Percentiles rank a stretch among this genome's conserved stretches.
Conservation (phyloP, 768 basidiomycete genomes). For the Boletales sp. region DNA sequence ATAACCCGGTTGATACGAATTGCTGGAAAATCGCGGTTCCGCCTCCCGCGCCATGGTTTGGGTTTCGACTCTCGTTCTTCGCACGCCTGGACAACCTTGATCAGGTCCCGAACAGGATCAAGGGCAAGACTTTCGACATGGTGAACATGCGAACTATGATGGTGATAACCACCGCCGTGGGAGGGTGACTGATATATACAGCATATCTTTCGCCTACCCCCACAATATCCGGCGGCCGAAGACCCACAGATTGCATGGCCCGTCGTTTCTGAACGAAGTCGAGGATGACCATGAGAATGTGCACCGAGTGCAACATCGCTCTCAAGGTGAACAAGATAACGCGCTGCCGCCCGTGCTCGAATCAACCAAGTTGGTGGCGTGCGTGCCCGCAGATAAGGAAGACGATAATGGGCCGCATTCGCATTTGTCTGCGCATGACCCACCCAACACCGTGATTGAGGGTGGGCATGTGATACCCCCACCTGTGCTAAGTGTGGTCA, state of each 20-base stretch:
- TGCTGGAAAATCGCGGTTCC: constrained; percentile 2
- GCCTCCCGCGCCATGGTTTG: constrained; percentile 4
- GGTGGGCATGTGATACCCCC: neutral
- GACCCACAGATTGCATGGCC: constrained; percentile 2
- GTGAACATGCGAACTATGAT: neutral
- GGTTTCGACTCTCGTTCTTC: constrained; percentile 1
- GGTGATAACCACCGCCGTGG: constrained; percentile 5
- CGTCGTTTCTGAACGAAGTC: constrained; percentile 18
- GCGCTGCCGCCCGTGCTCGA: constrained; percentile 56
- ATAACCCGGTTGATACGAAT: constrained; percentile 9
- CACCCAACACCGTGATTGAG: constrained; percentile 6
- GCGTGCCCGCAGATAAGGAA: constrained; percentile 24
- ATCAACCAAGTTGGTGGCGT: constrained; percentile 80
- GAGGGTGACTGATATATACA: constrained; percentile 16
- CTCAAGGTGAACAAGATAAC: constrained; percentile 63
- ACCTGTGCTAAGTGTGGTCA: neutral
- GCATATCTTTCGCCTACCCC: constrained; percentile 21
- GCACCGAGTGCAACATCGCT: constrained; percentile 40
- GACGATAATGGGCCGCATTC: neutral
- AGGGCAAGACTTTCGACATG: neutral
- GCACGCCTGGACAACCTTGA: neutral
- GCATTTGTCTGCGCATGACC: constrained; percentile 24
- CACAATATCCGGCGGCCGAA: constrained; percentile 4
- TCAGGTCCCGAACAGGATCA: neutral
- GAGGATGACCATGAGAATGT: constrained; percentile 33